These are phyloP conservation scores for Sporothrix phasma DNA, from an alignment of 2,329 filamentous ascomycete genomes.

Conservation along the genomic window DNA sequence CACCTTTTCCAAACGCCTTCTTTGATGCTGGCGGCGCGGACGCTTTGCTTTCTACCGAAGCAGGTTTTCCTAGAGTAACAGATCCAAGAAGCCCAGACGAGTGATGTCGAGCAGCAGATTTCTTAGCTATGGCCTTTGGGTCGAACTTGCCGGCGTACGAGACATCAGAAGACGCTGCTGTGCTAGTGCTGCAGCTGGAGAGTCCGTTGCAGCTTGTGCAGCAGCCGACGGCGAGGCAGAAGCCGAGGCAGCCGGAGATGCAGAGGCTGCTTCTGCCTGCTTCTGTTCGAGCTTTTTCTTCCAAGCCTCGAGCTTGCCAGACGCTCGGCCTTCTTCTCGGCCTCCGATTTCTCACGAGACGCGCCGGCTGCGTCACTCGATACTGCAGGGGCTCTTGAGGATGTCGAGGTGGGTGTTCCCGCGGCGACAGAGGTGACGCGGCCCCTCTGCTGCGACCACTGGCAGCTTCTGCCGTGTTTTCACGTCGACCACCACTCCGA, in stretches of 20 bases:
- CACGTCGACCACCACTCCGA: slow-evolving; percentile 52
- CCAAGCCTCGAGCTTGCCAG: slow-evolving; percentile 77
- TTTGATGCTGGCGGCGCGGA: background rate
- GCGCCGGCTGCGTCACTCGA: background rate
- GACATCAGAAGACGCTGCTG: slow-evolving; percentile 41
- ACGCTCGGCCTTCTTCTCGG: slow-evolving; percentile 69
- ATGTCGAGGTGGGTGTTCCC: background rate
- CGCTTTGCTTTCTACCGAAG: background rate
- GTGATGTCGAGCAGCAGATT: slow-evolving; percentile 52
- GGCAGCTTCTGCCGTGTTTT: slow-evolving; percentile 61
- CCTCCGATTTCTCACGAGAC: slow-evolving; percentile 47
- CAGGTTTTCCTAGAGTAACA: slow-evolving; percentile 26
- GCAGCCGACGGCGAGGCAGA: slow-evolving; percentile 29
- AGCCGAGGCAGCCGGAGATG: slow-evolving; percentile 34
- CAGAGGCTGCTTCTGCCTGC: slow-evolving; percentile 40
- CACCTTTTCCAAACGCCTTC: slow-evolving; percentile 10
- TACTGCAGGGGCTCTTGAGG: background rate
- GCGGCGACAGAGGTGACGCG: background rate
- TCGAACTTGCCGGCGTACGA: slow-evolving; percentile 74
- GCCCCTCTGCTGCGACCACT: slow-evolving; percentile 21
- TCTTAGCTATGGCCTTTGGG: slow-evolving; percentile 77
- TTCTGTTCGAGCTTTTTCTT: slow-evolving; percentile 80
- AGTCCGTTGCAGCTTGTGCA: background rate
- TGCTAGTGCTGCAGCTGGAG: slow-evolving; percentile 22
- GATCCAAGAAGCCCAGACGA: slow-evolving; percentile 44